These are phyloP conservation scores for Globisporangium splendens DNA, from an alignment of 352 stramenopile genomes.

Conservation along the genomic window DNA sequence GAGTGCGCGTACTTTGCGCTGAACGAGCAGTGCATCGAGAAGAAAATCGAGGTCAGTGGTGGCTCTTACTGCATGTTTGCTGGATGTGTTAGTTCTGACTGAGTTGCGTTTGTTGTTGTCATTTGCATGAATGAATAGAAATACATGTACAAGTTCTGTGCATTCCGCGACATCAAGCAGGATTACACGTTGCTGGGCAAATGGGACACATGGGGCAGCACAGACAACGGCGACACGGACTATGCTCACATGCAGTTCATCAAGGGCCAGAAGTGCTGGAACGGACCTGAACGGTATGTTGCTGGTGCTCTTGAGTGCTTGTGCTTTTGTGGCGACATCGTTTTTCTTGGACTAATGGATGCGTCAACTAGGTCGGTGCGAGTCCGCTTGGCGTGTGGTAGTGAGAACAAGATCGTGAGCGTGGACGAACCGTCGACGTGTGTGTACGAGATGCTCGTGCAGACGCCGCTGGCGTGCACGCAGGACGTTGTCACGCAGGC, in stretches of 20 bases:
- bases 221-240: slow-evolving; percentile 16
- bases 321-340: not conserved
- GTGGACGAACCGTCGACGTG: slow-evolving; percentile 93
- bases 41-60: slow-evolving; percentile 57
- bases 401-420: slow-evolving; percentile 76
- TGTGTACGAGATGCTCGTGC: slow-evolving; percentile 87
- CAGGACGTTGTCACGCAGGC: slow-evolving; percentile 35
- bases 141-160: slow-evolving; percentile 89
- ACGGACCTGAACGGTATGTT: slow-evolving; percentile 74
- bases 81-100: too few relatives aligned
- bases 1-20: slow-evolving; percentile 71
- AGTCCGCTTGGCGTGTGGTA: slow-evolving; percentile 79
- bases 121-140: slow-evolving; percentile 27
- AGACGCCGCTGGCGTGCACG: slow-evolving; percentile 60
- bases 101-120: too few relatives aligned
- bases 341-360: not conserved
- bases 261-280: slow-evolving; percentile 89
- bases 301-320: not conserved
- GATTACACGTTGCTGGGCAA: slow-evolving; percentile 74
- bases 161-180: slow-evolving; percentile 80
- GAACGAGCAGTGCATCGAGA: slow-evolving; percentile 75
- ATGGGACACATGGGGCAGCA: slow-evolving; percentile 54
- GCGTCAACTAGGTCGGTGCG: slow-evolving; percentile 39
- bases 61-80: too few relatives aligned
- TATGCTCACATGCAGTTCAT: slow-evolving; percentile 73